These are phyloP conservation scores for Dacryopinax primogenitus DNA, from an alignment of 768 basidiomycete species.

Conservation along the genomic window DNA sequence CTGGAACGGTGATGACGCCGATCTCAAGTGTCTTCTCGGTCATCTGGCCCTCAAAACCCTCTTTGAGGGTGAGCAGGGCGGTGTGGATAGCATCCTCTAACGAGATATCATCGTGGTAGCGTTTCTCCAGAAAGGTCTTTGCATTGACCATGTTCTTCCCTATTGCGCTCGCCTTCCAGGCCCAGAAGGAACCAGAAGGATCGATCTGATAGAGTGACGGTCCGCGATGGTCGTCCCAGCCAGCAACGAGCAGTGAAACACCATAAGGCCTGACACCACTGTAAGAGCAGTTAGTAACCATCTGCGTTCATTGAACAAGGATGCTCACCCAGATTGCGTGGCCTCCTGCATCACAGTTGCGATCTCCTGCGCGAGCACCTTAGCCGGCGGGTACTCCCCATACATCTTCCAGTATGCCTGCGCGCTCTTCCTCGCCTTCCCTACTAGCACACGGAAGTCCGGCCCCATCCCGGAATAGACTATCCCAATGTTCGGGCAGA, in stretches of 20 bases:
- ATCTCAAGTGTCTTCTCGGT: conserved; percentile 99
- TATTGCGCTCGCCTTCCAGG: conserved; percentile 99
- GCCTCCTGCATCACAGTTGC: conserved; percentile 98
- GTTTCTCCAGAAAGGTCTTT: conserved; percentile 98
- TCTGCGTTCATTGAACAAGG: conserved; percentile 9
- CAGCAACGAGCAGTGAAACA: conserved; percentile 90
- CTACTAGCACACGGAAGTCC: conserved; percentile 88
- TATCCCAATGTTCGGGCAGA: conserved; percentile 98
- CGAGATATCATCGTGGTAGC: conserved; percentile 99
- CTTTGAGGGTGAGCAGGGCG: conserved; percentile 91
- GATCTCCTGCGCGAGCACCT: conserved; percentile 91
- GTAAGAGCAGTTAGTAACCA: conserved; percentile 23
- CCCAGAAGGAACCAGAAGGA: conserved; percentile 98
- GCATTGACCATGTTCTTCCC: conserved; percentile 99
- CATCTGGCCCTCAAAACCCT: conserved; percentile 99
- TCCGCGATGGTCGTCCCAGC: conserved; percentile 90
- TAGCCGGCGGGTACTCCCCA: conserved; percentile 94
- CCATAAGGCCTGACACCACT: conserved; percentile 99
- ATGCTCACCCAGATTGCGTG: conserved; percentile 85
- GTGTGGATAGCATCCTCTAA: conserved; percentile 98
- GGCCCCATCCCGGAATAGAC: conserved; percentile 99
- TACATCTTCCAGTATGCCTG: conserved; percentile 99
- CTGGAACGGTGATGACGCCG: conserved; percentile 83
- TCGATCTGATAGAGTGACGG: conserved; percentile 98
- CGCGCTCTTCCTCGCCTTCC: conserved; percentile 91